Conservation (phyloP, 2,329 filamentous ascomycete genomes). For the Trichoderma endophyticum region DNA sequence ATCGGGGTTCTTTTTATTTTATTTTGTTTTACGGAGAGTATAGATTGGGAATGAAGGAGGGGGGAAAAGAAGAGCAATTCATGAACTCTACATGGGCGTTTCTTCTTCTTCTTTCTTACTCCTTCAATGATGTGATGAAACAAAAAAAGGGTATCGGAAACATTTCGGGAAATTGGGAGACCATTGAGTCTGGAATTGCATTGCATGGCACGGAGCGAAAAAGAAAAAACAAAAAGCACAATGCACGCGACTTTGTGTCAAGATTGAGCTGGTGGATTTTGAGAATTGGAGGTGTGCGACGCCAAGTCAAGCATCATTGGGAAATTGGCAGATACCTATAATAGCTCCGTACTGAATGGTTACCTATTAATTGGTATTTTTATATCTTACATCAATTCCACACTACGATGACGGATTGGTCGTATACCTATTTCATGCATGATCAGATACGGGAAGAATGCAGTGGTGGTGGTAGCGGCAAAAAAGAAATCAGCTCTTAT, state of each 20-base stretch:
- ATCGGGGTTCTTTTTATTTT: neutral
- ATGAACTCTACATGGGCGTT: neutral
- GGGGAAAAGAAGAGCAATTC: neutral
- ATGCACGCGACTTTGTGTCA: neutral
- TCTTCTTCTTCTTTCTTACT: neutral
- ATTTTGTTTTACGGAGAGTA: neutral
- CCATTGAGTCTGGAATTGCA: neutral
- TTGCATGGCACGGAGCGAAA: neutral
- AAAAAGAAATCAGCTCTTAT: neutral
- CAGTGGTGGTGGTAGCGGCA: accelerated
- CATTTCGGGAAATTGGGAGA: neutral
- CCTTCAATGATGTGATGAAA: neutral
- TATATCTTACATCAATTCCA: neutral
- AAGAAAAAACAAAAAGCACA: neutral
- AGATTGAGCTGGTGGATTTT: neutral
- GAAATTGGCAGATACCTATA: neutral
- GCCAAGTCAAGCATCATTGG: neutral
- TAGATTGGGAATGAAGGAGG: neutral
- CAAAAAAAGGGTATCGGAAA: neutral
- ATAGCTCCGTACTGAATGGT: neutral
- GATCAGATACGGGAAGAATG: neutral
- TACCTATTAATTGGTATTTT: neutral
- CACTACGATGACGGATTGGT: neutral
- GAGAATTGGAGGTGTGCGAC: neutral
- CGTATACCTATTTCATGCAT: neutral